Percentiles rank a stretch among this genome's conserved stretches.
Evolutionary conservation across 2,329 filamentous ascomycete genomes (phyloP).

Genomic region (Calonectria leucothoes): DNA sequence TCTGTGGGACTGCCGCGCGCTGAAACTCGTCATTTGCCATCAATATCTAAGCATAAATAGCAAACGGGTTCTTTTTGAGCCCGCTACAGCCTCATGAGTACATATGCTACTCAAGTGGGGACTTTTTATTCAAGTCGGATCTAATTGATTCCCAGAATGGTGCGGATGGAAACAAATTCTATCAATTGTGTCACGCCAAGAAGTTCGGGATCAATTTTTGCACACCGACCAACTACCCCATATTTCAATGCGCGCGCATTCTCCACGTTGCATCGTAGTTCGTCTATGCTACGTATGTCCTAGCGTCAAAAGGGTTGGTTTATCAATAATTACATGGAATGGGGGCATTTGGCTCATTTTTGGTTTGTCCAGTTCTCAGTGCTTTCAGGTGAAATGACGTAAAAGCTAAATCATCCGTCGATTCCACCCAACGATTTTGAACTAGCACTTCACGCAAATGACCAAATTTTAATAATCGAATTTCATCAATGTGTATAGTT

Average conservation of each 20-base stretch:
- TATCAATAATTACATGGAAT: no score
- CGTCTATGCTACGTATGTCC: neutral
- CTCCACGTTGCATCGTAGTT: neutral
- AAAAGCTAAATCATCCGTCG: no score
- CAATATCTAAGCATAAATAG: neutral
- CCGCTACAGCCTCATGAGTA: neutral
- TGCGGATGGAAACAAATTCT: neutral
- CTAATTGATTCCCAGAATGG: neutral
- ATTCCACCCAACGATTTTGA: no score
- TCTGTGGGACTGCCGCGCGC: no score
- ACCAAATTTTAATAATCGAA: no score
- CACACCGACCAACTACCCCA: no score
- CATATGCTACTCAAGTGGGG: neutral
- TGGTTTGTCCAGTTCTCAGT: no score
- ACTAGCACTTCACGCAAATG: no score
- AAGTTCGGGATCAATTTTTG: neutral
- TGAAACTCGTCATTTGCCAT: neutral
- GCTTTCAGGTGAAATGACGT: no score
- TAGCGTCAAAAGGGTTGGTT: neutral
- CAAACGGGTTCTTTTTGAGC: neutral
- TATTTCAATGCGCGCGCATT: neutral
- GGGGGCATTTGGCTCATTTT: no score
- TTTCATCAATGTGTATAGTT: no score
- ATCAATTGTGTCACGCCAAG: neutral
- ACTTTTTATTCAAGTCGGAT: neutral